Base-by-base conservation (phyloP, 1,284 basidiomycete species). In the Chondrostereum purpureum region DNA sequence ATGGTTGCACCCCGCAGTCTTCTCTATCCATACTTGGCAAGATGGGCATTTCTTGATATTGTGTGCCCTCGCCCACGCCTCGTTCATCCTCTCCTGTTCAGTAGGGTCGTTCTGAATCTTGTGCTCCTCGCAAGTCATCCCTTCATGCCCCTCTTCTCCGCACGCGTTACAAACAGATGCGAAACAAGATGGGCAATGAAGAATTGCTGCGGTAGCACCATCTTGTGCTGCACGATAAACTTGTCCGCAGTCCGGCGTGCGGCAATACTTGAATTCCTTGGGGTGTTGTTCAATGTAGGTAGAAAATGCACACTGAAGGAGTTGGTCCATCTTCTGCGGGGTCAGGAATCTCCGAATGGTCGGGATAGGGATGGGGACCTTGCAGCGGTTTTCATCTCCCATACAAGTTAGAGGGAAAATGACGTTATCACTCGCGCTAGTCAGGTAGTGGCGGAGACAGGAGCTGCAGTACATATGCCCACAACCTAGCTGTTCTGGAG, bases 241-340 rank as follows among this genome's bases (percentile, higher is more conserved):
- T 53, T 79, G 77, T 4, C 56, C 66, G 50, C 78, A 81, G 48
- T 77, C 78, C 0, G 78, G 70, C 0, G 77, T 81, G 33, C 64
- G 68, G 59, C 78, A 81, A 46, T 73, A 75, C 42, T 67, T 70
- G 57, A 72, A 69, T 23, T 69, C 64, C 39, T 67, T 60, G 0
- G 73, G 66, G 45, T 71, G 70, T 42, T 60, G 60, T n/a, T 70
- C 64, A 22, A 80, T 51, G 49, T 78, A 64, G 1, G 61, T 56
- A 2, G 56, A 54, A 50, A 79, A 77, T 0, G 66, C 70, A 5
- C 60, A 59, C 44, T 77, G 69, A 8, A 77, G 52, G 17, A 80
- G 59, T 13, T 60, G 60, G 43, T 70, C 64, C 50, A 77, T 75
- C 6, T 68, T 59, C 3, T 64, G 57, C 2, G 55, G 59, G 1